Evolutionary conservation across 2,329 filamentous ascomycete genomes (phyloP).

Genomic region (Epichloe festucae): DNA sequence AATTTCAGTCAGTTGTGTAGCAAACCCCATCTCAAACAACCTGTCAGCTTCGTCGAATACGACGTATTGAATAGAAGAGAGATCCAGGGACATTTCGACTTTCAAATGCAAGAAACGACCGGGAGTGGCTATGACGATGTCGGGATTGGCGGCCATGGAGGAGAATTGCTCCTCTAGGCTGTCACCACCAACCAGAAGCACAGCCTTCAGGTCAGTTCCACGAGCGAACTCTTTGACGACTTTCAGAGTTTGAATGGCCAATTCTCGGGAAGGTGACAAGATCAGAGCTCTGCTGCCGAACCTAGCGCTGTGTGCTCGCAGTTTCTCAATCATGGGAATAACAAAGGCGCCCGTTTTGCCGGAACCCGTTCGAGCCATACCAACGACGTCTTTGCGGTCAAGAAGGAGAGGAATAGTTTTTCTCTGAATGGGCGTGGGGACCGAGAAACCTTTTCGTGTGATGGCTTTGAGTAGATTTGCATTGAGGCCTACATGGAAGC

Average conservation of each 20-base stretch:
- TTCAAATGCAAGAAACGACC: slow-evolving; percentile 94
- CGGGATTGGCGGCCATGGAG: slow-evolving; percentile 85
- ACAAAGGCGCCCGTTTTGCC: slow-evolving; percentile 98
- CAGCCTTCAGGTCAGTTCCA: slow-evolving; percentile 83
- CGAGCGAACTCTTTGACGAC: slow-evolving; percentile 89
- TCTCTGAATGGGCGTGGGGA: slow-evolving; percentile 93
- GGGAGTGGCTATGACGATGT: slow-evolving; percentile 93
- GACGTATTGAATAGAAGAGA: slow-evolving; percentile 85
- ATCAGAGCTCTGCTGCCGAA: slow-evolving; percentile 80
- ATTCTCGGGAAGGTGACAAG: slow-evolving; percentile 81
- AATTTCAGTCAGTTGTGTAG: slow-evolving; percentile 85
- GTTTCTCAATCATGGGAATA: slow-evolving; percentile 91
- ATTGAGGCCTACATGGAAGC: slow-evolving; percentile 47
- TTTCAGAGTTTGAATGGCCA: slow-evolving; percentile 89
- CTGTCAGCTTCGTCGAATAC: slow-evolving; percentile 97
- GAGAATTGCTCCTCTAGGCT: slow-evolving; percentile 91
- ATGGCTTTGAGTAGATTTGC: slow-evolving; percentile 80
- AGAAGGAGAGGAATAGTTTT: slow-evolving; percentile 90
- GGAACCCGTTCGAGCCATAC: slow-evolving; percentile 96
- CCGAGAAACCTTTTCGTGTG: slow-evolving; percentile 82
- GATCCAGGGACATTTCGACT: slow-evolving; percentile 85
- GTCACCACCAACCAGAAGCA: slow-evolving; percentile 86
- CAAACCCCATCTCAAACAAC: slow-evolving; percentile 97
- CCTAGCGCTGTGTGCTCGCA: slow-evolving; percentile 76
- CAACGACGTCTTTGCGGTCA: slow-evolving; percentile 88